Percentiles rank a stretch among this genome's conserved stretches.
phyloP scores from a whole-genome alignment of 345 rosid genomes.

The Cochlearia excelsa region DNA sequence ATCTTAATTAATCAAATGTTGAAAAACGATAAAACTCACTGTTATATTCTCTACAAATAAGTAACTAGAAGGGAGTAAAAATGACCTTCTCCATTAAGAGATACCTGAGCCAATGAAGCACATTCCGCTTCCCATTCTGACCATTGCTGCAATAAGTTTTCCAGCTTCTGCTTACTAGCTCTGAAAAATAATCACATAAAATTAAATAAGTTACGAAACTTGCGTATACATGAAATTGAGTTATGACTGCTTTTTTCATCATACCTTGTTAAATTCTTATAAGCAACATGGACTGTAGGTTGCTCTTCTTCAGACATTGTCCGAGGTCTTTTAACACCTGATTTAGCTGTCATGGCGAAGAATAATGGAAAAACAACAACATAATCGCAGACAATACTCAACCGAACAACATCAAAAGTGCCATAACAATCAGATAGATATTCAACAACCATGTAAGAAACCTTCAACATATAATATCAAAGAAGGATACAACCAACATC shows the following conservation, averaged over 20 bases:
- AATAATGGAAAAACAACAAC: conserved; percentile 48
- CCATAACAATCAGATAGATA: neutral
- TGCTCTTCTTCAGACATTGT: conserved; percentile 48
- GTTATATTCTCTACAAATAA: neutral
- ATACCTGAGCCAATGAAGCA: conserved; percentile 49
- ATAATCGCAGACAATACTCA: conserved; percentile 15
- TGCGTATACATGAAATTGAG: conserved; percentile 2
- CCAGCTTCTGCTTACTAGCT: conserved; percentile 83
- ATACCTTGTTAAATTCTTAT: conserved; percentile 73
- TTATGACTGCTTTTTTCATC: conserved; percentile 11
- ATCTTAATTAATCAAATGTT: neutral
- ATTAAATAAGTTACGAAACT: neutral
- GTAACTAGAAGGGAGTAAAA: conserved; percentile 8
- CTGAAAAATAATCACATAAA: conserved; percentile 41
- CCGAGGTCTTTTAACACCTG: conserved; percentile 65
- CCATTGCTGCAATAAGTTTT: conserved; percentile 80
- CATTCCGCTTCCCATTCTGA: conserved; percentile 83
- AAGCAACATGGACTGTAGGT: conserved; percentile 68
- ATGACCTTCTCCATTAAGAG: conserved; percentile 28
- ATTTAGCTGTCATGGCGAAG: conserved; percentile 42
- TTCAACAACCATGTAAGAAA: conserved; percentile 8
- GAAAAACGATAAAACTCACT: neutral
- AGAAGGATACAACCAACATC: conserved; percentile 65
- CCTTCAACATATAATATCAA: conserved; percentile 21
- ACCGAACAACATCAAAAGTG: conserved; percentile 5